Evolutionary conservation across 257 asterid genomes (phyloP).

Genomic region (Penstemon newberryi): DNA sequence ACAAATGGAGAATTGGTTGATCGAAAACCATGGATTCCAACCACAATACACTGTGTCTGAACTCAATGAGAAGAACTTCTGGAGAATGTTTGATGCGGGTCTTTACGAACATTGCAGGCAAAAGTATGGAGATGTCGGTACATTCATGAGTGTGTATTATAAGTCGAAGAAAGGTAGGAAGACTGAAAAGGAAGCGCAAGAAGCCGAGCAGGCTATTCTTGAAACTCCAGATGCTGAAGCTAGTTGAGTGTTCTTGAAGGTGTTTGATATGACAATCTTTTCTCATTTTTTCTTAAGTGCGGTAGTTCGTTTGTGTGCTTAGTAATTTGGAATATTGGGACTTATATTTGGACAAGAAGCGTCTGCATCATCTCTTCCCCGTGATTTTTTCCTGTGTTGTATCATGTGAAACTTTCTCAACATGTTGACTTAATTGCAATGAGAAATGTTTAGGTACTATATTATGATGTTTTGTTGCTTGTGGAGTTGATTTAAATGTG

Average conservation of each 20-base stretch:
- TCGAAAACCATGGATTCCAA: slow-evolving; percentile 90
- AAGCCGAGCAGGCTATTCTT: slow-evolving; percentile 81
- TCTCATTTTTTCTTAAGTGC: too few relatives aligned
- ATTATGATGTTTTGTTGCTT: too few relatives aligned
- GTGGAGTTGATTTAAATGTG: too few relatives aligned
- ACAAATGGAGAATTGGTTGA: slow-evolving; percentile 77
- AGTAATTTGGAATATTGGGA: too few relatives aligned
- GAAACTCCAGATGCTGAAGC: slow-evolving; percentile 77
- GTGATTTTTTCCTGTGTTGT: too few relatives aligned
- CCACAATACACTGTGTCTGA: slow-evolving; percentile 96
- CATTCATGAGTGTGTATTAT: slow-evolving; percentile 94
- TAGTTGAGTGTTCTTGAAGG: slow-evolving; percentile 4
- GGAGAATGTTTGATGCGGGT: slow-evolving; percentile 96
- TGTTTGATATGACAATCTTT: too few relatives aligned
- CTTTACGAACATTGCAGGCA: slow-evolving; percentile 83
- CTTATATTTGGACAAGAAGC: too few relatives aligned
- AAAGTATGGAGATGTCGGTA: slow-evolving; percentile 81
- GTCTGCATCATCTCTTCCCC: too few relatives aligned
- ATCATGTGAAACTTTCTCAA: too few relatives aligned
- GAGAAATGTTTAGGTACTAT: too few relatives aligned
- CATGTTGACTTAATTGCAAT: too few relatives aligned
- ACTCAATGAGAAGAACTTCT: slow-evolving; percentile 82
- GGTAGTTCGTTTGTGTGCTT: too few relatives aligned
- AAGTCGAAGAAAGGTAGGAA: slow-evolving; percentile 96
- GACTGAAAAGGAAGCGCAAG: slow-evolving; percentile 98